phyloP scores from a whole-genome alignment of 2,329 filamentous ascomycete genomes.

The Cladosporium austrohemisphaericum region DNA sequence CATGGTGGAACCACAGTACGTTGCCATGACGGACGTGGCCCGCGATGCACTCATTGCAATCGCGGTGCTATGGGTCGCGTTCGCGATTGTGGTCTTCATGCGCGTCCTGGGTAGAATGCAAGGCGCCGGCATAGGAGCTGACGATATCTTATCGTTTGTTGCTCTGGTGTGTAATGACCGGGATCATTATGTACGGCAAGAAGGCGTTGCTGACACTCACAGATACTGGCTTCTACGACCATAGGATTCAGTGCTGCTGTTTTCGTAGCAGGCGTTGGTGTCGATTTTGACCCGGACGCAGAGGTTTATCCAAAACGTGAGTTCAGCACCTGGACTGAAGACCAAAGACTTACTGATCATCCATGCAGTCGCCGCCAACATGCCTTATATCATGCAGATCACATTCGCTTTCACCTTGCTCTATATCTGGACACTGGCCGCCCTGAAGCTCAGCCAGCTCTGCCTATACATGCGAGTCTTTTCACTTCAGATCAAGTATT shows the following conservation, averaged over 20 bases:
- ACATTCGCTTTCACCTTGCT: slow-evolving; percentile 9
- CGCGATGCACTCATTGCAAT: slow-evolving; percentile 2
- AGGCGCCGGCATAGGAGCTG: slow-evolving; percentile 8
- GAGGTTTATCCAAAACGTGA: slow-evolving; percentile 1
- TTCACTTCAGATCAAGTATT: neutral
- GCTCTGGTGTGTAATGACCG: neutral
- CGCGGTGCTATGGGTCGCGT: neutral
- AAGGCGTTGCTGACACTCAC: neutral
- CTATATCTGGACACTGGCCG: slow-evolving; percentile 5
- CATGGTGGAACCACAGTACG: neutral
- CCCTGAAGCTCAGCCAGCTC: slow-evolving; percentile 4
- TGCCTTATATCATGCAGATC: slow-evolving; percentile 14
- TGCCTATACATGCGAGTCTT: slow-evolving; percentile 11
- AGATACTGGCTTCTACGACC: neutral
- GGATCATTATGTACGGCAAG: neutral
- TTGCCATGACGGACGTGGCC: slow-evolving; percentile 5
- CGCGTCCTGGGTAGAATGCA: slow-evolving; percentile 1
- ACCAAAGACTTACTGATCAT: neutral
- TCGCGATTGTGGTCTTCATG: neutral
- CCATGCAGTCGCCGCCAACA: slow-evolving; percentile 1
- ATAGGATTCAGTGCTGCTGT: slow-evolving; percentile 11
- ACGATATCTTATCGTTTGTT: slow-evolving; percentile 7
- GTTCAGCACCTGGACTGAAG: neutral
- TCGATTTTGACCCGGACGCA: neutral
- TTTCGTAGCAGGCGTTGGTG: neutral